A percentile compares a stretch with the other conserved stretches of the same genome.
phyloP scores from a whole-genome alignment of 768 basidiomycete genomes.

The Mycena belliarum region DNA sequence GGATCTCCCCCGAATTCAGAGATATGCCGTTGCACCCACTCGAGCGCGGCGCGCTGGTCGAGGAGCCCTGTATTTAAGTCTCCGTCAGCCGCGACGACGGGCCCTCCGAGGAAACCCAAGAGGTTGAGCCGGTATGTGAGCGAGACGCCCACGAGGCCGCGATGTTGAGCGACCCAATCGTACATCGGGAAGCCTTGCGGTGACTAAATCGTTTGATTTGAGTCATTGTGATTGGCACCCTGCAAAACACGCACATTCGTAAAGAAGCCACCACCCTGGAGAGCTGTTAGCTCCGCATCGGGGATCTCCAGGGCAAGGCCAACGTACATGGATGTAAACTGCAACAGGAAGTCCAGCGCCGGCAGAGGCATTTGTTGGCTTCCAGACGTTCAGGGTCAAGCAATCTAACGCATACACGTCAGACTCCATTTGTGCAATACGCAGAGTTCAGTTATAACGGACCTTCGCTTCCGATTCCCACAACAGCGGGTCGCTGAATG shows the following conservation, averaged over 20 bases:
- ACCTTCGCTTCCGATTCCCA: slow-evolving; percentile 49
- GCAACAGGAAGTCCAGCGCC: slow-evolving; percentile 40
- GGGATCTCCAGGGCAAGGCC: background rate
- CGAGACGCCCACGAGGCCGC: slow-evolving; percentile 35
- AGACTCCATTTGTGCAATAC: too few species aligned
- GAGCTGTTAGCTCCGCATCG: background rate
- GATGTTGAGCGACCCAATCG: slow-evolving; percentile 47
- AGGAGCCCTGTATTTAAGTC: slow-evolving; percentile 41
- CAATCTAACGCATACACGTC: slow-evolving; percentile 31
- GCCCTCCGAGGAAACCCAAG: slow-evolving; percentile 34
- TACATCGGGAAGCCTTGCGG: slow-evolving; percentile 50
- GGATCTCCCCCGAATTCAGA: slow-evolving; percentile 36
- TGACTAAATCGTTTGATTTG: slow-evolving; percentile 27
- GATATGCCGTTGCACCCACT: slow-evolving; percentile 44
- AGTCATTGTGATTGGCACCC: too few species aligned
- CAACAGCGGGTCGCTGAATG: slow-evolving; percentile 46
- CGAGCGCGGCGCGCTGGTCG: slow-evolving; percentile 41
- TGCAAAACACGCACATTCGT: slow-evolving; percentile 33
- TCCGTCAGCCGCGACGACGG: slow-evolving; percentile 36
- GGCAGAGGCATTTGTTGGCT: slow-evolving; percentile 36
- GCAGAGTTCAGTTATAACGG: background rate
- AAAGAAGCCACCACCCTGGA: slow-evolving; percentile 46
- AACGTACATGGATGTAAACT: slow-evolving; percentile 42
- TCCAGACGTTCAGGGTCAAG: slow-evolving; percentile 44
- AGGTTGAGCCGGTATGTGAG: slow-evolving; percentile 34